phyloP scores from a whole-genome alignment of 2,329 filamentous ascomycete genomes.

The Phaeomoniella chlamydospora region DNA sequence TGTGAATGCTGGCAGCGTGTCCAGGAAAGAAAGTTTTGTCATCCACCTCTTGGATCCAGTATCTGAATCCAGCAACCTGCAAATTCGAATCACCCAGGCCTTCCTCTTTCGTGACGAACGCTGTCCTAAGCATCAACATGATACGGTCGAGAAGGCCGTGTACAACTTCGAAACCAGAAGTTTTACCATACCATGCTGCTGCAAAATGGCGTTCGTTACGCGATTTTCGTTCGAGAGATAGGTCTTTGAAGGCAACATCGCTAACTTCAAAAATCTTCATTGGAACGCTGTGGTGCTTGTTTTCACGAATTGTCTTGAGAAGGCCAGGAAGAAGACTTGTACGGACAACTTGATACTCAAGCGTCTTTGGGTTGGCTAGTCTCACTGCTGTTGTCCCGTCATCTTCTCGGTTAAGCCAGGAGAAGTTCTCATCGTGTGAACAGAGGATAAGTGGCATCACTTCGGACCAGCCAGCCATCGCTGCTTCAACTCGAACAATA shows the following conservation, averaged over 20 bases:
- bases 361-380: slow-evolving; percentile 83
- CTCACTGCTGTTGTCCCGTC: slow-evolving; percentile 70
- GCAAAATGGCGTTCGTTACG: slow-evolving; percentile 91
- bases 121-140: slow-evolving; percentile 77
- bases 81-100: slow-evolving; percentile 28
- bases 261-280: slow-evolving; percentile 88
- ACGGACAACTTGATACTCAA: slow-evolving; percentile 84
- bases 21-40: slow-evolving; percentile 86
- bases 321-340: slow-evolving; percentile 76
- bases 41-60: slow-evolving; percentile 90
- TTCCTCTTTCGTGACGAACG: slow-evolving; percentile 66
- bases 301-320: slow-evolving; percentile 86
- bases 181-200: slow-evolving; percentile 91
- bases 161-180: slow-evolving; percentile 85
- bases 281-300: slow-evolving; percentile 75
- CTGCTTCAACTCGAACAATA: slow-evolving; percentile 75
- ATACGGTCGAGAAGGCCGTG: slow-evolving; percentile 87
- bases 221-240: slow-evolving; percentile 64
- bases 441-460: slow-evolving; percentile 93
- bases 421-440: slow-evolving; percentile 96
- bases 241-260: slow-evolving; percentile 85
- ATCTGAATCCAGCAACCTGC: slow-evolving; percentile 48
- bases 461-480: slow-evolving; percentile 92
- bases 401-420: slow-evolving; percentile 80
- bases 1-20: slow-evolving; percentile 71